Evolutionary conservation across 2,329 filamentous ascomycete genomes (phyloP).

Genomic region (Fonsecaea pedrosoi): DNA sequence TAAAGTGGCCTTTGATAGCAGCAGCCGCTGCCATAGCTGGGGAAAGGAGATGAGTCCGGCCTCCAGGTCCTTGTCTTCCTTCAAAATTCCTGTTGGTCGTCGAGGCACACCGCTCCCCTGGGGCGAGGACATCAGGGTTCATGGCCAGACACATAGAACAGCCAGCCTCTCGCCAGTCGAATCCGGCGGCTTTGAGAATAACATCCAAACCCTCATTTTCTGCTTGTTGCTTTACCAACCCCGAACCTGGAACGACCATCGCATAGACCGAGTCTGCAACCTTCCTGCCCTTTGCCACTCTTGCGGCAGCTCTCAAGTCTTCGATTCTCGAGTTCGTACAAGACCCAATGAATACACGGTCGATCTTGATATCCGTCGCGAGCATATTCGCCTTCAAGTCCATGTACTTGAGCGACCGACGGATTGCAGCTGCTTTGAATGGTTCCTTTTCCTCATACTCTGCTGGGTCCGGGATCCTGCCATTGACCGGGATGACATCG

Average conservation of each 20-base stretch:
- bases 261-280: constrained; percentile 87
- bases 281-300: constrained; percentile 84
- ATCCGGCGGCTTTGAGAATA: constrained; percentile 89
- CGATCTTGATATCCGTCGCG: constrained; percentile 85
- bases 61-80: constrained; percentile 87
- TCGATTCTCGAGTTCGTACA: constrained; percentile 98
- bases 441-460: constrained; percentile 74
- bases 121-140: constrained; percentile 96
- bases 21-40: constrained; percentile 94
- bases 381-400: constrained; percentile 81
- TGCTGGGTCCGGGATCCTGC: constrained; percentile 83
- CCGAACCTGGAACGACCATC: constrained; percentile 94
- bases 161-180: constrained; percentile 96
- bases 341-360: constrained; percentile 97
- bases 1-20: constrained; percentile 84
- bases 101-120: constrained; percentile 89
- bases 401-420: constrained; percentile 92
- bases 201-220: constrained; percentile 90
- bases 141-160: constrained; percentile 99
- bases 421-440: constrained; percentile 75
- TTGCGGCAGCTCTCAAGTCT: constrained; percentile 84
- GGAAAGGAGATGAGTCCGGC: constrained; percentile 93
- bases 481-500: constrained; percentile 92
- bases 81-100: constrained; percentile 98
- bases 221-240: constrained; percentile 88